phyloP scores from a whole-genome alignment of 2,329 filamentous ascomycete genomes.

The Aureobasidium sp. region DNA sequence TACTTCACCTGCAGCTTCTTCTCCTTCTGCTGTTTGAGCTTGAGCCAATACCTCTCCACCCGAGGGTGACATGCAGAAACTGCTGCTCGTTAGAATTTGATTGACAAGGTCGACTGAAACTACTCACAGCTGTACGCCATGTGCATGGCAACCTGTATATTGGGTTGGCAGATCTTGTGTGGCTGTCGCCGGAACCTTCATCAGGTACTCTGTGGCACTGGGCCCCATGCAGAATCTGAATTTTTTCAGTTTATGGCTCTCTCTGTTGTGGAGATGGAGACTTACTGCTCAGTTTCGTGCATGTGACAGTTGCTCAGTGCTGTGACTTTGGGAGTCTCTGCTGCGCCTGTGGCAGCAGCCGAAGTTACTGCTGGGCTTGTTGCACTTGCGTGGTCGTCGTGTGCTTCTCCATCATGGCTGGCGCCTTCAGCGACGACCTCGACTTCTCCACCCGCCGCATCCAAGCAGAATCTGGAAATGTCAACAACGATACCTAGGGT shows the following conservation, averaged over 20 bases:
- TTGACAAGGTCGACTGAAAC: neutral
- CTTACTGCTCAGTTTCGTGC: conserved; percentile 42
- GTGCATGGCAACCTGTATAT: conserved; percentile 60
- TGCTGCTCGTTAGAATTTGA: conserved; percentile 27
- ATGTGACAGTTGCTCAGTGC: conserved; percentile 48
- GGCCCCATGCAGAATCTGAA: conserved; percentile 38
- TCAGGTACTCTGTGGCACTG: conserved; percentile 37
- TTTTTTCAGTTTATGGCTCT: neutral
- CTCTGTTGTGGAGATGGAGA: neutral
- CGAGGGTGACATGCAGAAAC: conserved; percentile 54
- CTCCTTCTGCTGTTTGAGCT: conserved; percentile 29
- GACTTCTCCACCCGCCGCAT: conserved; percentile 54
- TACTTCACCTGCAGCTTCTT: conserved; percentile 22
- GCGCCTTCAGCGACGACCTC: conserved; percentile 42
- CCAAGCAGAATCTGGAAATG: conserved; percentile 52
- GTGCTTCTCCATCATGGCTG: conserved; percentile 22
- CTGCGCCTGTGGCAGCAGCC: neutral
- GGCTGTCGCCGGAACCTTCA: conserved; percentile 46
- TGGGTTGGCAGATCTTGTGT: conserved; percentile 51
- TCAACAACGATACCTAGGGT: neutral
- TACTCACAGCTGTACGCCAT: conserved; percentile 52
- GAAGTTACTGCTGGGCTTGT: neutral
- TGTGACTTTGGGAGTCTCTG: conserved; percentile 25
- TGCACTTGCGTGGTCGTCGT: neutral
- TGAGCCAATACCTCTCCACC: conserved; percentile 56